Base-by-base conservation (phyloP, 495 filamentous ascomycete species). In the Pseudevernia furfuracea region DNA sequence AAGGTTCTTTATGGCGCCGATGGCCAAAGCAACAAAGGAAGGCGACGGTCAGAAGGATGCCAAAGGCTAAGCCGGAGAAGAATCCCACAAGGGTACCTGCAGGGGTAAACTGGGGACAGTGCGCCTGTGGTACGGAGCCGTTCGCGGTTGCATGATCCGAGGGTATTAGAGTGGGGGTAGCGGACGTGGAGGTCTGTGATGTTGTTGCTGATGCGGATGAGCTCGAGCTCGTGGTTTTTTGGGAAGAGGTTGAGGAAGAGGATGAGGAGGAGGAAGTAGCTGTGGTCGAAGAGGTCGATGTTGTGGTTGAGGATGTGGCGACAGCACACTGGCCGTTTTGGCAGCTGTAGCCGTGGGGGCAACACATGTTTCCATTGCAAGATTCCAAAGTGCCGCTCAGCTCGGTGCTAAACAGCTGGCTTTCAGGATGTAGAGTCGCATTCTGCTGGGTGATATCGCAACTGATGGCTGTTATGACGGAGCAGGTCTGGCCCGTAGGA, bases 281-380 rank as follows among this genome's bases (percentile, higher is more conserved):
- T 44, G 61, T 55, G 19, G 71, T 69, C 44, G 72, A 69, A 32
- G 73, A 66, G 4, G 78, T 71, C 25, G 74, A 58, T 30, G 67
- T 67, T 39, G 48, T 70, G 7, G 69, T 46, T 15, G 74, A 71
- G 4, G 62, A 52, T 8, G 64, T 63, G n/a, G 36, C 28, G 52
- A 78, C 66, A 23, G 69, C 67, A 60, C 76, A 80, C 39, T 80
- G 75, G 36, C 66, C 74, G 59, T 76, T 71, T 32, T 76, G 71
- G 76, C 92, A 96, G 21, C 74, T 80, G 71, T 89, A 96, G 25
- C 91, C 92, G 69, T 88, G 85, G 0, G 92, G 92, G 74, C 87
- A 90, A 74, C 90, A 95, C 12, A 72, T 75, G 14, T 72, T 67
- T n/a, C 59, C 65, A 23, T 82, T 84, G 65, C 89, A 92, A 55